Conservation (phyloP, 2,329 filamentous ascomycete species). For the Colletotrichum spaethianum region DNA sequence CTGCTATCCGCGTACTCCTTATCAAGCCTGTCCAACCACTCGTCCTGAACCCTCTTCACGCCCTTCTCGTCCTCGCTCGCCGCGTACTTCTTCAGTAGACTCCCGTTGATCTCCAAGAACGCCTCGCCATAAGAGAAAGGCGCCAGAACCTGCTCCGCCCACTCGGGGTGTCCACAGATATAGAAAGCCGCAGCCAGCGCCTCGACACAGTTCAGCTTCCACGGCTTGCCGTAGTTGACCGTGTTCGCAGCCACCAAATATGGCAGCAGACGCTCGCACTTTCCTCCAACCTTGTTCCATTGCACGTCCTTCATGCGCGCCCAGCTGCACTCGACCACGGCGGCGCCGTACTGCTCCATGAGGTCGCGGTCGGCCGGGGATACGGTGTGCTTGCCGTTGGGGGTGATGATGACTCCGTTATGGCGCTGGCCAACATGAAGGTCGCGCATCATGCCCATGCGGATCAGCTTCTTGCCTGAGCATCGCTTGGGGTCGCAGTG, state of each 20-base stretch:
- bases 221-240: constrained; percentile 97
- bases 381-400: constrained; percentile 89
- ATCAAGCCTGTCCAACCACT: constrained; percentile 92
- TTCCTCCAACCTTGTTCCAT: constrained; percentile 91
- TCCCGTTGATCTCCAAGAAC: constrained; percentile 92
- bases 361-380: constrained; percentile 87
- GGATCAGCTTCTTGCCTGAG: constrained; percentile 95
- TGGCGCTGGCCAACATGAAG: constrained; percentile 93
- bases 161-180: constrained; percentile 92
- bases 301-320: constrained; percentile 92
- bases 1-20: constrained; percentile 88
- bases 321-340: constrained; percentile 98
- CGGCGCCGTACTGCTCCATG: constrained; percentile 90
- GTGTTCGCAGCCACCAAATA: constrained; percentile 97
- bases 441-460: constrained; percentile 92
- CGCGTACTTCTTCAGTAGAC: constrained; percentile 86
- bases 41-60: constrained; percentile 86
- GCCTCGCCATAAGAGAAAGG: constrained; percentile 91
- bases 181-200: constrained; percentile 92
- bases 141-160: constrained; percentile 86
- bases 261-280: constrained; percentile 90
- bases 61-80: constrained; percentile 85
- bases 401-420: constrained; percentile 92
- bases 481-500: constrained; percentile 98
- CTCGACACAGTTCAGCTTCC: constrained; percentile 95